Evolutionary conservation across 768 basidiomycete genomes (phyloP).

Genomic region (Lentinula edodes): DNA sequence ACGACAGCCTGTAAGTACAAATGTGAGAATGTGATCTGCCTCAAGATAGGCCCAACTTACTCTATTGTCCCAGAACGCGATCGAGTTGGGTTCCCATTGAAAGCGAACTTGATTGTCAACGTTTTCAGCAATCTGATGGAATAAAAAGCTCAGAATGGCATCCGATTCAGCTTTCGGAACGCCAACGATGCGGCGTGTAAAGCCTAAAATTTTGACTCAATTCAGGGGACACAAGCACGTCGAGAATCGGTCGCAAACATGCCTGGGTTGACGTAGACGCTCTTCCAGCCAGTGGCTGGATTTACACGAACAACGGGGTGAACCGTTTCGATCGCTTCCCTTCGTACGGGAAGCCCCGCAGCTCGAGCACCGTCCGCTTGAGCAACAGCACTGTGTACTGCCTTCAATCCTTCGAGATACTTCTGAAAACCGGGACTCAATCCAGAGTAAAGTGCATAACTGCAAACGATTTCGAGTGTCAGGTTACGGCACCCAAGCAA

Average conservation of each 20-base stretch:
- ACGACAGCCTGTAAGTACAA: slow-evolving; percentile 47
- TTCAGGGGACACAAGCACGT: neutral
- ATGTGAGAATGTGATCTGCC: neutral
- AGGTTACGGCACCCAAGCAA: neutral
- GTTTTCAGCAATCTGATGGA: slow-evolving; percentile 64
- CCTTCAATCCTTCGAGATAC: slow-evolving; percentile 69
- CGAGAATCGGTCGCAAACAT: slow-evolving; percentile 8
- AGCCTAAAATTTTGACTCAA: slow-evolving; percentile 37
- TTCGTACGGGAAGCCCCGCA: slow-evolving; percentile 64
- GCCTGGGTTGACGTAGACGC: slow-evolving; percentile 77
- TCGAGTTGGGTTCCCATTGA: slow-evolving; percentile 69
- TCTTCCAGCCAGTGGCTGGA: slow-evolving; percentile 82
- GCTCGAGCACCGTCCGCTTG: slow-evolving; percentile 73
- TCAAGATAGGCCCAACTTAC: slow-evolving; percentile 27
- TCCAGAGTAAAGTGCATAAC: slow-evolving; percentile 80
- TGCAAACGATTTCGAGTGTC: slow-evolving; percentile 15
- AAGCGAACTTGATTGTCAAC: slow-evolving; percentile 73
- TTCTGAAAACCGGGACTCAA: slow-evolving; percentile 69
- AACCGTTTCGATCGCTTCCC: slow-evolving; percentile 60
- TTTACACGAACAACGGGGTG: slow-evolving; percentile 84
- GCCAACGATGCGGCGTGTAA: slow-evolving; percentile 74
- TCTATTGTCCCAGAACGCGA: slow-evolving; percentile 88
- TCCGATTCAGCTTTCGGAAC: slow-evolving; percentile 83
- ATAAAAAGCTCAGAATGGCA: slow-evolving; percentile 61
- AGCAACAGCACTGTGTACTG: slow-evolving; percentile 71